Conservation (phyloP, 1,139 yeast species). For the Suhomyces bokatorum region DNA sequence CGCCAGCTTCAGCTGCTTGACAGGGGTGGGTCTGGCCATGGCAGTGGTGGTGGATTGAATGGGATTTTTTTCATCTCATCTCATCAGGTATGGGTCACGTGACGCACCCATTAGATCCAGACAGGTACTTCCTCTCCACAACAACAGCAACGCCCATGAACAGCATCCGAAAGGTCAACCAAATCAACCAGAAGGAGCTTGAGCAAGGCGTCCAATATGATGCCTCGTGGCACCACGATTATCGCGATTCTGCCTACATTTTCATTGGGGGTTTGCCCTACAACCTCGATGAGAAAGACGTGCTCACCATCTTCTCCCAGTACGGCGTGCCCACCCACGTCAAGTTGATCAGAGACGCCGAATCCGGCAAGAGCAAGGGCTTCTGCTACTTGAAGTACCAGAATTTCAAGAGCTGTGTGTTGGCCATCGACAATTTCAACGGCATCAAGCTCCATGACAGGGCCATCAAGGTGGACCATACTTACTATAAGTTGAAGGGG, state of each 20-base stretch:
- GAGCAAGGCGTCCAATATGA: slow-evolving; percentile 55
- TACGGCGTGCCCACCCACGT: slow-evolving; percentile 85
- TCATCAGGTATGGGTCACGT: slow-evolving; percentile 3
- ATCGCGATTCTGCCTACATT: slow-evolving; percentile 59
- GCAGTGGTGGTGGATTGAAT: neutral
- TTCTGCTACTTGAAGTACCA: slow-evolving; percentile 84
- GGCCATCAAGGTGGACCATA: slow-evolving; percentile 71
- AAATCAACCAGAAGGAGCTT: slow-evolving; percentile 68
- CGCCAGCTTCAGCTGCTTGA: slow-evolving; percentile 6
- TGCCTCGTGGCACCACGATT: slow-evolving; percentile 91
- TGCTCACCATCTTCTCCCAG: slow-evolving; percentile 80
- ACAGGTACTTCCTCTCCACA: neutral
- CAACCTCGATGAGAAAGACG: slow-evolving; percentile 69
- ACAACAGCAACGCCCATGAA: slow-evolving; percentile 33
- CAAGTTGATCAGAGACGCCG: slow-evolving; percentile 66
- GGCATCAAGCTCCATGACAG: slow-evolving; percentile 66
- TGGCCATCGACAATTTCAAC: slow-evolving; percentile 88
- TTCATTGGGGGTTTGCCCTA: slow-evolving; percentile 72
- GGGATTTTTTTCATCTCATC: slow-evolving; percentile 13
- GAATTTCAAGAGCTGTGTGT: slow-evolving; percentile 74
- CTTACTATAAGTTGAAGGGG: slow-evolving; percentile 58
- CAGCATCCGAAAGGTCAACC: slow-evolving; percentile 51
- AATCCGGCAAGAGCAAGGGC: slow-evolving; percentile 70
- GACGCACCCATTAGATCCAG: neutral
- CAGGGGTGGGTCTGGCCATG: slow-evolving; percentile 11